Evolutionary conservation across 108 stramenopile species (phyloP).

Genomic region (Nannochloropsis gaditana): DNA sequence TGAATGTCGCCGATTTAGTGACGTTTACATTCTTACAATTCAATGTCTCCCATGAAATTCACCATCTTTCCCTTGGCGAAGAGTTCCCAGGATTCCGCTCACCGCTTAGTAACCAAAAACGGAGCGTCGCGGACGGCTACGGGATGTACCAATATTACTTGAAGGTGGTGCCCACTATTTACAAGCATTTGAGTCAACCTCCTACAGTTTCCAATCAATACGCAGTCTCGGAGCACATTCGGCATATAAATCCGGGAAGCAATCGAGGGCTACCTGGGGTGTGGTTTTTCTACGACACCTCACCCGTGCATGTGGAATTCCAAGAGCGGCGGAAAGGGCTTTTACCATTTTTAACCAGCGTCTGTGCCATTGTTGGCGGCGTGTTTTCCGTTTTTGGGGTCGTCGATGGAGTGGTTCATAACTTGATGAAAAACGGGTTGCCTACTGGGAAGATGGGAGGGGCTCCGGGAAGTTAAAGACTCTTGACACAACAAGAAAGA

Average conservation of each 20-base stretch:
- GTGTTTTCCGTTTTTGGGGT: conserved; percentile 44
- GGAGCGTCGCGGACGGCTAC: conserved; percentile 61
- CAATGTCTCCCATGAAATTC: conserved; percentile 82
- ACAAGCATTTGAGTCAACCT: conserved; percentile 66
- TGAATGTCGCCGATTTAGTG: conserved; percentile 50
- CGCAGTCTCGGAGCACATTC: conserved; percentile 89
- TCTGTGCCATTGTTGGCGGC: conserved; percentile 57
- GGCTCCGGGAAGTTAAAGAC: neutral
- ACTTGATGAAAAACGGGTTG: neutral
- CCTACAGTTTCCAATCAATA: conserved; percentile 82
- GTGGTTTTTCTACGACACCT: conserved; percentile 94
- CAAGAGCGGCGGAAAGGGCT: conserved; percentile 77
- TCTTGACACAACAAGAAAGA: too few species aligned
- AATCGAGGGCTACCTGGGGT: conserved; percentile 85
- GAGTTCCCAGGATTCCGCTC: conserved; percentile 55
- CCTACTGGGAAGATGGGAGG: neutral
- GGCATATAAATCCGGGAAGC: conserved; percentile 80
- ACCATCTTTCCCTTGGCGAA: conserved; percentile 74
- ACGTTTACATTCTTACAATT: conserved; percentile 68
- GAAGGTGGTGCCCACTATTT: conserved; percentile 88
- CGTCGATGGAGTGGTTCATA: conserved; percentile 26
- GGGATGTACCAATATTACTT: conserved; percentile 83
- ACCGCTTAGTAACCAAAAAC: conserved; percentile 18
- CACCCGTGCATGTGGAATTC: conserved; percentile 80
- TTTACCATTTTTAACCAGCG: conserved; percentile 48